Percentiles rank a stretch among this genome's conserved stretches.
phyloP scores from a whole-genome alignment of 148 eudicot genomes.

The Drosera capensis region DNA sequence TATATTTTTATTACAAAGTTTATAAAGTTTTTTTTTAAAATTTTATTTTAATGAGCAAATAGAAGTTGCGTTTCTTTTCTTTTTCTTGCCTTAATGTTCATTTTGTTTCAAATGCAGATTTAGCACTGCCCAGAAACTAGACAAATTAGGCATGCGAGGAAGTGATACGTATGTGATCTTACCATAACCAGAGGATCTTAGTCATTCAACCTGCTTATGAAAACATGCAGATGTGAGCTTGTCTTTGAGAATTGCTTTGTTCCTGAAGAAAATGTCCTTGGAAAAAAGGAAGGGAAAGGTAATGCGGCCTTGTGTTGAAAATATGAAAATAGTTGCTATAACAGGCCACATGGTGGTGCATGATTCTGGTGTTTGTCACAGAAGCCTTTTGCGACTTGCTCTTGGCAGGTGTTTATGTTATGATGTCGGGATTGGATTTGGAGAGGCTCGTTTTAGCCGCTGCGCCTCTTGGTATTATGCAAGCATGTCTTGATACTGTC shows the following conservation, averaged over 20 bases:
- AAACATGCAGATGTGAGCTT: slow-evolving; percentile 88
- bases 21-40: too few species aligned
- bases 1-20: too few species aligned
- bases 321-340: too few species aligned
- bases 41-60: too few species aligned
- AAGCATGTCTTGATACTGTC: slow-evolving; percentile 87
- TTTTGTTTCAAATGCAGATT: slow-evolving; percentile 54
- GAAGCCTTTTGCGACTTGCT: too few species aligned
- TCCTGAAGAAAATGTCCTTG: slow-evolving; percentile 78
- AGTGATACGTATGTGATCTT: slow-evolving; percentile 82
- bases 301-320: too few species aligned
- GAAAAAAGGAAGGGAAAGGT: slow-evolving; percentile 97
- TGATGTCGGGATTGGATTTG: slow-evolving; percentile 99
- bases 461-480: slow-evolving; percentile 96
- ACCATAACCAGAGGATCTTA: slow-evolving; percentile 3
- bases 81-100: too few species aligned
- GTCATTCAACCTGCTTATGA: not conserved
- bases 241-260: slow-evolving; percentile 98
- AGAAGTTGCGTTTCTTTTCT: too few species aligned
- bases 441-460: slow-evolving; percentile 86
- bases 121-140: slow-evolving; percentile 94
- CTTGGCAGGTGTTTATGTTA: slow-evolving; percentile 80
- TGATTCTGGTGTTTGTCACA: not conserved
- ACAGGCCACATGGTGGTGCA: not conserved
- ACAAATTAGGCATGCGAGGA: slow-evolving; percentile 99